A percentile compares a stretch with the other conserved stretches of the same genome.
Conservation (phyloP, 208 protist genomes). For the Leishmania arabica region DNA sequence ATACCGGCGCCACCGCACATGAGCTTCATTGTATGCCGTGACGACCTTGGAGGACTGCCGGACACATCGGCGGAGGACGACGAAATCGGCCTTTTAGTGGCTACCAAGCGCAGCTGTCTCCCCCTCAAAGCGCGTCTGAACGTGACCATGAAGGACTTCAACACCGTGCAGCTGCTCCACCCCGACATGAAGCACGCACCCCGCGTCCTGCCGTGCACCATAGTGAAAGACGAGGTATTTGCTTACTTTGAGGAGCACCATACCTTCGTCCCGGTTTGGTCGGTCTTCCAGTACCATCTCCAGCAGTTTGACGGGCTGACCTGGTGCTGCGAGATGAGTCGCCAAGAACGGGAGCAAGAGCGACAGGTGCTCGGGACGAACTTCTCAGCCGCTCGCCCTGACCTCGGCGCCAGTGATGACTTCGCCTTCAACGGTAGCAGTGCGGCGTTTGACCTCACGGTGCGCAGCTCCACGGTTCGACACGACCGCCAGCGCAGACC, state of each 20-base stretch:
- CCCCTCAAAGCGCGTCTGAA: conserved; percentile 39
- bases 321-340: conserved; percentile 53
- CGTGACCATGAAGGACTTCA: conserved; percentile 32
- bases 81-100: conserved; percentile 49
- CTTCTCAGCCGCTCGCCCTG: not conserved
- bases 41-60: conserved; percentile 9
- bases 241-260: conserved; percentile 35
- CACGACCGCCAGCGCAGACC: conserved; percentile 4
- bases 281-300: conserved; percentile 42
- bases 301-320: conserved; percentile 32
- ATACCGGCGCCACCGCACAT: conserved; percentile 47
- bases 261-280: conserved; percentile 46
- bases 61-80: conserved; percentile 39
- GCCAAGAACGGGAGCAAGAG: conserved; percentile 27
- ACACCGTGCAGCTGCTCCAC: conserved; percentile 39
- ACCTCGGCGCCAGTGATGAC: not conserved
- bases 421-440: conserved; percentile 6
- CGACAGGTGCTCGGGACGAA: conserved; percentile 28
- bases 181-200: conserved; percentile 28
- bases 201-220: conserved; percentile 29
- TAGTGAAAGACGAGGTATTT: conserved; percentile 46
- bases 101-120: conserved; percentile 63
- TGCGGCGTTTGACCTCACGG: conserved; percentile 37
- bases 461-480: conserved; percentile 29
- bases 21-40: conserved; percentile 49